phyloP scores from a whole-genome alignment of 176 grass and related monocot genomes.

The Aegilops bicornis region DNA sequence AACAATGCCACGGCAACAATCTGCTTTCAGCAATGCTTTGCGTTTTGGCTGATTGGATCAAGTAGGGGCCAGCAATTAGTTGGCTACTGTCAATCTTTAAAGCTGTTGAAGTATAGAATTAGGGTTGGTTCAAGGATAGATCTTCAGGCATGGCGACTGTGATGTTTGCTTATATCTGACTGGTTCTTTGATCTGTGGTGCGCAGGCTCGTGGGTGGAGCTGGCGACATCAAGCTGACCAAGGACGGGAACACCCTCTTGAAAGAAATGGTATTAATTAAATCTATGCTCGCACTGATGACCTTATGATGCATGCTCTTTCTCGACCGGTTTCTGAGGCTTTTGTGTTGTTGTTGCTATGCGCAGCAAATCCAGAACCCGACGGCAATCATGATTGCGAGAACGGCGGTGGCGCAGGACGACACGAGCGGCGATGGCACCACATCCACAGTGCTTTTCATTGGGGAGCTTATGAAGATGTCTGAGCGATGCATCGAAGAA shows the following conservation, averaged over 20 bases:
- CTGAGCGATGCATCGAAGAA: conserved; percentile 90
- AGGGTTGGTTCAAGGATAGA: neutral
- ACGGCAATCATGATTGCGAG: conserved; percentile 98
- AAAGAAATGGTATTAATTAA: conserved; percentile 72
- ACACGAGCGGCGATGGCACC: conserved; percentile 81
- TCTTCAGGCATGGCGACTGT: too few species aligned
- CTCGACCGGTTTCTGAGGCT: neutral
- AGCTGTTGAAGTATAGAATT: neutral
- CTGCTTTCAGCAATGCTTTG: neutral
- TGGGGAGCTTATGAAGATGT: conserved; percentile 91
- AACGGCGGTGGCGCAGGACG: conserved; percentile 86
- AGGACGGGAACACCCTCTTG: conserved; percentile 94
- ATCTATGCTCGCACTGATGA: neutral
- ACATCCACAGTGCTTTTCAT: conserved; percentile 97
- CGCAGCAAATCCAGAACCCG: conserved; percentile 96
- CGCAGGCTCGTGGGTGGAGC: conserved; percentile 92
- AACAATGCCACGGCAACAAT: neutral
- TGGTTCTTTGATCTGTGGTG: neutral
- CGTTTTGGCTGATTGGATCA: neutral
- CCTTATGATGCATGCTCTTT: neutral
- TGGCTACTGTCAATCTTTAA: neutral
- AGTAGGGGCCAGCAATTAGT: neutral
- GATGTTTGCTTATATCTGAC: neutral
- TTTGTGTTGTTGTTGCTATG: neutral
- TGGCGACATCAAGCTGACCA: conserved; percentile 95